phyloP scores from a whole-genome alignment of 2,329 filamentous ascomycete genomes.

The Aspergillus sp. region DNA sequence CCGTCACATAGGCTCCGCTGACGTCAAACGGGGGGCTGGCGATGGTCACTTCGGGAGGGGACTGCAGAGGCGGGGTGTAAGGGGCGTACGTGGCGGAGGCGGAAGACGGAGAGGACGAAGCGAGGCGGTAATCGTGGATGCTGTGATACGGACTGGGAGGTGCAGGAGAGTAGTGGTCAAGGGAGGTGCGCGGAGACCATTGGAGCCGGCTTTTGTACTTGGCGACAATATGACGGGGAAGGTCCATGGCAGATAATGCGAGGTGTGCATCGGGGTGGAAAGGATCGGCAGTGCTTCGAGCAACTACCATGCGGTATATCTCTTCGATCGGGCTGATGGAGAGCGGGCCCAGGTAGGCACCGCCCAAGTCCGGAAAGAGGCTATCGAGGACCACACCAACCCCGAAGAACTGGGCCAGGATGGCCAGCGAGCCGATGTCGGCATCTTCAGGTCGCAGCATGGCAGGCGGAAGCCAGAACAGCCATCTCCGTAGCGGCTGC shows the following conservation, averaged over 20 bases:
- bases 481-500: constrained; percentile 84
- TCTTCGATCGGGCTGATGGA: constrained; percentile 81
- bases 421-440: constrained; percentile 75
- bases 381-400: constrained; percentile 85
- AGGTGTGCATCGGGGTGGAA: constrained; percentile 62
- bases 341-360: constrained; percentile 81
- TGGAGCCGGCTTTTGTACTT: constrained; percentile 71
- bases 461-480: constrained; percentile 91
- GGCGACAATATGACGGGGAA: constrained; percentile 67
- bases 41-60: constrained; percentile 40
- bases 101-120: constrained; percentile 40
- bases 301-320: constrained; percentile 73
- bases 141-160: constrained; percentile 39
- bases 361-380: constrained; percentile 86
- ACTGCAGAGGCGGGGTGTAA: constrained; percentile 46
- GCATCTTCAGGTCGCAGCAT: constrained; percentile 75
- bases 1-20: constrained; percentile 35
- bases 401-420: constrained; percentile 90
- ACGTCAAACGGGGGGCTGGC: constrained; percentile 41
- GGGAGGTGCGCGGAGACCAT: constrained; percentile 51
- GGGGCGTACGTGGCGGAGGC: constrained; percentile 40
- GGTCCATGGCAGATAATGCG: constrained; percentile 69
- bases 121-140: constrained; percentile 33
- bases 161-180: constrained; percentile 40
- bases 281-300: constrained; percentile 63